phyloP scores from a whole-genome alignment of 1,139 yeast species.

The Trichomonascaceae sp. region DNA sequence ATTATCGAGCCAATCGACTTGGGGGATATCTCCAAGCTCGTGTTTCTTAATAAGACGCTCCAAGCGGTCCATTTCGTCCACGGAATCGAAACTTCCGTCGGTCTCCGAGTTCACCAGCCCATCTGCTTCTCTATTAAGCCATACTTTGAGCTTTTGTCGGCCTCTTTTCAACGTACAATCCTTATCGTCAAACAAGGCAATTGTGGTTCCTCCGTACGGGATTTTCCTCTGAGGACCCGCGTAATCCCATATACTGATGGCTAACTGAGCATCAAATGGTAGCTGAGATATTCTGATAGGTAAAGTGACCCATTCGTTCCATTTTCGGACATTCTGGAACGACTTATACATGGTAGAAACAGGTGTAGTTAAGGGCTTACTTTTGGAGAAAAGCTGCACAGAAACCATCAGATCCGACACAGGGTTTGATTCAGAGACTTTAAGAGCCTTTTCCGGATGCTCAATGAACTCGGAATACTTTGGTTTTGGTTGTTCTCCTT shows the following conservation, averaged over 20 bases:
- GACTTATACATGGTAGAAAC: constrained; percentile 59
- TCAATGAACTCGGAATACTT: constrained; percentile 50
- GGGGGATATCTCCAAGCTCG: constrained; percentile 60
- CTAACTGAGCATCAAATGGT: constrained; percentile 53
- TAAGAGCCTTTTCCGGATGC: constrained; percentile 39
- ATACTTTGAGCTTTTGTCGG: constrained; percentile 45
- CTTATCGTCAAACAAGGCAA: constrained; percentile 50
- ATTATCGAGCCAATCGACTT: constrained; percentile 72
- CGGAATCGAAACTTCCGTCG: constrained; percentile 25
- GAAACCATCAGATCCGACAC: constrained; percentile 52
- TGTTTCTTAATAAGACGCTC: constrained; percentile 56
- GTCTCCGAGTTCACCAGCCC: constrained; percentile 29
- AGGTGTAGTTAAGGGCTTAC: constrained; percentile 61
- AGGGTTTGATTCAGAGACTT: constrained; percentile 16
- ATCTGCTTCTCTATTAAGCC: constrained; percentile 33
- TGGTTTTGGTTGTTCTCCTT: constrained; percentile 44
- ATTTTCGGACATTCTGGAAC: constrained; percentile 41
- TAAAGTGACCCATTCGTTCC: constrained; percentile 61
- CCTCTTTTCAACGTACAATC: constrained; percentile 52
- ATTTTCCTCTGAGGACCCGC: constrained; percentile 48
- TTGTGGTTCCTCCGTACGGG: constrained; percentile 51
- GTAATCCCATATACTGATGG: constrained; percentile 61
- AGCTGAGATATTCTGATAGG: constrained; percentile 69
- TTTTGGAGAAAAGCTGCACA: constrained; percentile 54
- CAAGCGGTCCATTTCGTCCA: constrained; percentile 35